These are phyloP conservation scores for Euryodendron excelsum DNA, from an alignment of 148 eudicot species.

Conservation along the genomic window DNA sequence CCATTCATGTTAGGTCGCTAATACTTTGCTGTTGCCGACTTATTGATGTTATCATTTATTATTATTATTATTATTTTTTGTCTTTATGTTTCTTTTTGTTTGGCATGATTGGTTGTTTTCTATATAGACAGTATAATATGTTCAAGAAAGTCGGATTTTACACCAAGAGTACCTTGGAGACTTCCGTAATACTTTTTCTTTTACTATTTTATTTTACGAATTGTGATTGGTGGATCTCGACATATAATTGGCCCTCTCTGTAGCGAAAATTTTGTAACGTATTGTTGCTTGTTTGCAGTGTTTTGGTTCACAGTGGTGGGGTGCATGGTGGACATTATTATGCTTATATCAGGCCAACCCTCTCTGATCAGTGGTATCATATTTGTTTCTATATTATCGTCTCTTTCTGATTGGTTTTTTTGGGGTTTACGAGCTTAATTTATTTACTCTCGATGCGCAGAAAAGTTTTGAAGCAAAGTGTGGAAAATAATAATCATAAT, in stretches of 20 bases:
- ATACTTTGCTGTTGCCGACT: background rate
- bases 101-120: background rate
- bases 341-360: conserved; percentile 80
- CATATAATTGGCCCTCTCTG: background rate
- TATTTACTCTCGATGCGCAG: background rate
- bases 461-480: background rate
- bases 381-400: background rate
- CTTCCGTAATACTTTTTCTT: background rate
- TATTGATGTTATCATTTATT: background rate
- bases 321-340: conserved; percentile 90
- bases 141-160: background rate
- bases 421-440: background rate
- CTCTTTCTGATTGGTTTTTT: background rate
- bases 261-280: background rate
- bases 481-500: background rate
- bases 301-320: conserved; percentile 91
- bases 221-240: background rate
- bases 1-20: too few relatives aligned
- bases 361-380: conserved; percentile 68
- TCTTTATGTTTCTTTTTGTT: background rate
- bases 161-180: background rate
- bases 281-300: conserved; percentile 42
- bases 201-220: background rate
- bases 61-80: background rate
- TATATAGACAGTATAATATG: background rate